Evolutionary conservation across 257 asterid genomes (phyloP), one percentile per base, ranked within the genome.

Genomic region (Cinchona pubescens): DNA sequence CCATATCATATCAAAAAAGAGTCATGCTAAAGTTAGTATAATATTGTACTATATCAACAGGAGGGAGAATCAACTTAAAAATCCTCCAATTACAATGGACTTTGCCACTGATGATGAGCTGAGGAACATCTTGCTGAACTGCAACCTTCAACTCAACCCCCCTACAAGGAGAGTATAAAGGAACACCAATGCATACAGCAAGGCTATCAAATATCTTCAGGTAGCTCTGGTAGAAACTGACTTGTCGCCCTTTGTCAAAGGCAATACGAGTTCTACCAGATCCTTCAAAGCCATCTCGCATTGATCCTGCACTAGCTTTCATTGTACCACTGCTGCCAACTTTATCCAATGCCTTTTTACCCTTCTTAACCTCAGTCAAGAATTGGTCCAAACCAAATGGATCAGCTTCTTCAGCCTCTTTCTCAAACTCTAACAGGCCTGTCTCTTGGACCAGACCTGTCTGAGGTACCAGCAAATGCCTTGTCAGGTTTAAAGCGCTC

Each of bases 331-430:
- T 87, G 46, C 87, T 83, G 51, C 98, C 99, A 58, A 88, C 83
- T 69, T 85, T 92, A 60, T 90, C 96, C 82, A 92, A 84, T 30
- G 98, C 96, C 66, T 87, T 94, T 86, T 89, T 92, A 7, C 97
- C 97, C 11, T 90, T 89, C 81, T 94, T 92, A 27, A 94, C 99
- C 87, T 90, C 94, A 0, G 92, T 89, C 84, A 90, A 87, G 86
- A 92, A 92, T 74, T 90, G 93, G 81, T 92, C 96, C 72, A 94
- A 82, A 75, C 97, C 97, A 43, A 92, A 94, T 10, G 96, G 98
- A 89, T 94, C 98, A 78, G 90, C 96, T 79, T 94, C 96, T 37
- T 87, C 86, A 4, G 79, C 89, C 73, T 86, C 89, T 72, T 83
- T 86, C 81, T 92, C 98, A 68, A 90, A 92, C 87, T 91, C 96